Evolutionary conservation across 1,284 basidiomycete species (phyloP), one percentile per base, ranked within the genome.

Genomic region (Leccinum subrobustum): DNA sequence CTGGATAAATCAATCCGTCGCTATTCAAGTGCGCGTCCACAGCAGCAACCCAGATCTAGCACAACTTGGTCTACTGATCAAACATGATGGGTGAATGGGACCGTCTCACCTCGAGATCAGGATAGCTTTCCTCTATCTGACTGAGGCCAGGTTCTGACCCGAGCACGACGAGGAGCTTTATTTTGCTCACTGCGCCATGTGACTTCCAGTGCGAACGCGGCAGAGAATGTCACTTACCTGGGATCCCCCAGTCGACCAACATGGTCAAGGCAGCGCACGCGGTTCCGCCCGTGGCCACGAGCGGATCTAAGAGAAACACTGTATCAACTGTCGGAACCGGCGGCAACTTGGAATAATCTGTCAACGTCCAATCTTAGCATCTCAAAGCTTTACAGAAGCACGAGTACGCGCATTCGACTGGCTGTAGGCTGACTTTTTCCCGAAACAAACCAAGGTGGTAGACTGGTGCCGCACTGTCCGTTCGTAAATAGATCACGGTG

Each of bases 251-350:
- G 60, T 96, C 94, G 6, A 82, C 68, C 52, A 96, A 80, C 92
- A 95, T 96, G 56, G 82, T 73, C 60, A 96, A 73, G 2, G 95
- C 95, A 14, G 95, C 94, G 62, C 87, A 83, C 5, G 92, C 93
- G 3, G 96, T 97, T n/a, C 93, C 92, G 62, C 95, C 96, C 0
- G 96, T 98, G 0, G 96, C 96, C 68, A 98, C 90, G 48, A 98
- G 78, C 3, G 96, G 93, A 68, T 98, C 96, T 47, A 98, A 82
- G 42, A 98, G 78, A 76, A 88, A 93, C 29, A 95, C 89, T 52
- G 85, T 77, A 70, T 97, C 95, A 6, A 95, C 86, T 0, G 89
- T 88, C 1, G 91, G 87, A 16, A 79, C 77, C 31, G 85, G 77
- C 6, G 95, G 96, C 11, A 98, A 83, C 78, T 96, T 96, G 62